Evolutionary conservation across 2,329 filamentous ascomycete genomes (phyloP), one percentile per base, ranked within the genome.

Genomic region (Alternaria gansuensis): DNA sequence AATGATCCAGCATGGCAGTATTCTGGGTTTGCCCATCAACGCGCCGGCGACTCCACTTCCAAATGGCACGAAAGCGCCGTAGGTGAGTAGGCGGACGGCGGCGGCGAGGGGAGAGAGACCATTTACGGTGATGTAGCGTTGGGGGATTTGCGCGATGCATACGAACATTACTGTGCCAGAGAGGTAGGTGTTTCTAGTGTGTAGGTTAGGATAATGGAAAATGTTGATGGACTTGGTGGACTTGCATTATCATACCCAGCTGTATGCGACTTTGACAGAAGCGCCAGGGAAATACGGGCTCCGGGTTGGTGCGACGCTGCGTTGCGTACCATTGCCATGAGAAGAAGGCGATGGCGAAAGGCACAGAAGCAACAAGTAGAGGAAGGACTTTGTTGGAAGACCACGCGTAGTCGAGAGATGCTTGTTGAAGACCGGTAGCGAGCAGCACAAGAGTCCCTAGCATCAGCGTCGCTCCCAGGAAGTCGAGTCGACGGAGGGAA

Each of bases 241-340:
- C 56, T 11, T 51, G 64, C 61, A 64, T 21, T 9, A 68, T 56
- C 17, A 61, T 46, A 5, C 33, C 63, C 10, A 51, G 10, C 21
- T 57, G 33, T 5, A 57, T 28, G 6, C 60, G 52, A 24, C 29
- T 51, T 6, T 49, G 37, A 23, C 24, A 64, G 39, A 64, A 62
- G n/a, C 60, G 50, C 65, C 61, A 68, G 5, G 63, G 62, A 33
- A 70, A 63, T 3, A 70, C 54, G 8, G 67, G 67, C 24, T 67
- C 66, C 0, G 65, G 58, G 14, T 24, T 14, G 2, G 21, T 39
- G n/a, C 52, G 34, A 14, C 26, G 36, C 17, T 37, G 54, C 4
- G 66, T 67, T 23, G 63, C 40, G 33, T 45, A 63, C 59, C 66
- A 62, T 39, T 68, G 45, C 55, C 51, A 68, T 4, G 31, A 26